These are phyloP conservation scores for Didymellaceae sp. DNA, from an alignment of 2,329 filamentous ascomycete species.

Conservation along the genomic window DNA sequence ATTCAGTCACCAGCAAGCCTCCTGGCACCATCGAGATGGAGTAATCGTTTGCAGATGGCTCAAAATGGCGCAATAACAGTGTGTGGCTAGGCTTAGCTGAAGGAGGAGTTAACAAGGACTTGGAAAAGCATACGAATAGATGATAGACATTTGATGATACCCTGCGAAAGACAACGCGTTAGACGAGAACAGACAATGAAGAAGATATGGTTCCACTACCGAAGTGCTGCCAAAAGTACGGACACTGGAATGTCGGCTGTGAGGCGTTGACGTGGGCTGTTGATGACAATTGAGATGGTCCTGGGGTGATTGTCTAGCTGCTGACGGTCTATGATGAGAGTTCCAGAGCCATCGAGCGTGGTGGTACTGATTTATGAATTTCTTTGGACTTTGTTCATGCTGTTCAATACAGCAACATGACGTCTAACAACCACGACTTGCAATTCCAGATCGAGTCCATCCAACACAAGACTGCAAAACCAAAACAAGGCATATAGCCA, in stretches of 20 bases:
- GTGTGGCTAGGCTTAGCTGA: conserved; percentile 4
- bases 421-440: no score
- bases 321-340: no score
- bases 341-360: no score
- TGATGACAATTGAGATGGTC: neutral
- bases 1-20: conserved; percentile 67
- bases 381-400: no score
- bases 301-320: no score
- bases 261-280: neutral
- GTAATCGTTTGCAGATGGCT: conserved; percentile 50
- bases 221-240: conserved; percentile 32
- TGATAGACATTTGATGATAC: conserved; percentile 36
- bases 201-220: conserved; percentile 13
- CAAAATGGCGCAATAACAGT: neutral
- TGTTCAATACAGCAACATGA: no score
- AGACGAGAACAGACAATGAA: conserved; percentile 18
- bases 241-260: neutral
- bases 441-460: no score
- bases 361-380: no score
- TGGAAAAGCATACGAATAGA: conserved; percentile 27
- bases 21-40: conserved; percentile 78
- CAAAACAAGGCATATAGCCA: neutral
- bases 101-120: conserved; percentile 2
- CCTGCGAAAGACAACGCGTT: conserved; percentile 23
- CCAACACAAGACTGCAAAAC: no score